Base-by-base conservation (phyloP, 228 moss, liverwort and hornwort genomes). In the Sphagnum fallax region DNA sequence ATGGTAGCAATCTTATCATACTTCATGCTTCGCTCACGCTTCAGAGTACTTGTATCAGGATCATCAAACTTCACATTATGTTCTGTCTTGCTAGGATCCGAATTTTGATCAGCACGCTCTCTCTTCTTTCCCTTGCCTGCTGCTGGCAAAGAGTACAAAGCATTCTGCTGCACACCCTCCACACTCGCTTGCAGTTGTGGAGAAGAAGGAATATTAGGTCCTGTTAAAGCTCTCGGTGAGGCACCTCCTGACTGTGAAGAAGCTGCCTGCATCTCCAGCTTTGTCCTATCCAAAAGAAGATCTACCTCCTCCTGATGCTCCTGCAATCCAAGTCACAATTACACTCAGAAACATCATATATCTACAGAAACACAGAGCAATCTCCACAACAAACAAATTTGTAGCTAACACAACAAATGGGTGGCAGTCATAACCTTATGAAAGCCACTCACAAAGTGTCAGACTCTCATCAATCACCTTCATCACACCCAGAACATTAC, bases 251-350 rank as follows among this genome's bases (percentile, higher is more conserved):
- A 83, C 57, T 87, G 97, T 32, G 32, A 32, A 88, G 87, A 88
- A 79, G 86, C 83, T 90, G 92, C 93, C 90, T 98, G 97, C 97
- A 98, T 98, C 85, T 98, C 97, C 93, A 90, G 87, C 90, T 90
- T 93, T 81, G 93, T 93, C 87, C 91, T 88, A 83, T 93, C 93
- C 91, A 98, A 70, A 70, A 98, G 77, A 76, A 87, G 90, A 81
- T 98, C 91, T 98, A 98, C 97, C 91, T 93, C 97, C 81, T 93
- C 91, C 75, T 97, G 97, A 74, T 90, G 97, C 78, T 91, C 97
- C 97, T 98, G 93, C 50, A 67, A 63, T 65, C 32, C 32, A 32
- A 32, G 32, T 32, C 2, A 32, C 32, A 32, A 32, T 32, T 32
- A 32, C 32, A 32, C 32, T 32, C 32, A 32, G 32, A 32, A 32